phyloP scores from a whole-genome alignment of 805 yeast genomes.

The Cyberlindnera maclurae region DNA sequence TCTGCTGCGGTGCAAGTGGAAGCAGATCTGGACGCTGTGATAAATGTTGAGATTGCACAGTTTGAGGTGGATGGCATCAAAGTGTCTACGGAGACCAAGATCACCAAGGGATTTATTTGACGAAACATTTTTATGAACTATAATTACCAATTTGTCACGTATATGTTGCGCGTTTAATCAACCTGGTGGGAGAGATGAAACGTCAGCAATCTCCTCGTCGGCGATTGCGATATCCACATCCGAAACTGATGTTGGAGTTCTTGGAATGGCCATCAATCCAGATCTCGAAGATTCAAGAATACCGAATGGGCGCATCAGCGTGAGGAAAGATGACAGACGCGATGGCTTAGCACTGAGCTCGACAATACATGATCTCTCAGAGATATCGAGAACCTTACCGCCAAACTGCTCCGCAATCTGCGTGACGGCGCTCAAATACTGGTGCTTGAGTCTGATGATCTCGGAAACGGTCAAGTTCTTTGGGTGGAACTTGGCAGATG shows the following conservation, averaged over 20 bases:
- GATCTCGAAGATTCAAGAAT: slow-evolving; percentile 93
- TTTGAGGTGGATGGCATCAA: slow-evolving; percentile 24
- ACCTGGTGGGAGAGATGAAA: slow-evolving; percentile 93
- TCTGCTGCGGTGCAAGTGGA: slow-evolving; percentile 29
- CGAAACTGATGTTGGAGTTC: slow-evolving; percentile 60
- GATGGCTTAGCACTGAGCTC: slow-evolving; percentile 93
- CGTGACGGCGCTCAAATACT: slow-evolving; percentile 78
- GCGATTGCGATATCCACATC: slow-evolving; percentile 46
- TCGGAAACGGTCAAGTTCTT: slow-evolving; percentile 84
- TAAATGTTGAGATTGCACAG: slow-evolving; percentile 27
- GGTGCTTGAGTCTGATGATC: slow-evolving; percentile 89
- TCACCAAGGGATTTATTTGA: slow-evolving; percentile 5
- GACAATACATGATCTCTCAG: slow-evolving; percentile 88
- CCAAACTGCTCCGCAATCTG: slow-evolving; percentile 82
- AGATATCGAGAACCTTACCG: slow-evolving; percentile 85
- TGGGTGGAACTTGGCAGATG: slow-evolving; percentile 62
- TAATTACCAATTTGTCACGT: neutral
- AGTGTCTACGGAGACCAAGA: slow-evolving; percentile 23
- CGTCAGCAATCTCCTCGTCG: slow-evolving; percentile 72
- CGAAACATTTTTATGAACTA: neutral
- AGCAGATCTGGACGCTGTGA: slow-evolving; percentile 30
- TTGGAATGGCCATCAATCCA: slow-evolving; percentile 98
- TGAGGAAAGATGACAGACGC: slow-evolving; percentile 79
- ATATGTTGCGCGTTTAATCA: slow-evolving; percentile 26
- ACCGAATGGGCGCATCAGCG: slow-evolving; percentile 91